Base-by-base conservation (phyloP, 2,329 filamentous ascomycete species). In the Rhinocladiella similis region DNA sequence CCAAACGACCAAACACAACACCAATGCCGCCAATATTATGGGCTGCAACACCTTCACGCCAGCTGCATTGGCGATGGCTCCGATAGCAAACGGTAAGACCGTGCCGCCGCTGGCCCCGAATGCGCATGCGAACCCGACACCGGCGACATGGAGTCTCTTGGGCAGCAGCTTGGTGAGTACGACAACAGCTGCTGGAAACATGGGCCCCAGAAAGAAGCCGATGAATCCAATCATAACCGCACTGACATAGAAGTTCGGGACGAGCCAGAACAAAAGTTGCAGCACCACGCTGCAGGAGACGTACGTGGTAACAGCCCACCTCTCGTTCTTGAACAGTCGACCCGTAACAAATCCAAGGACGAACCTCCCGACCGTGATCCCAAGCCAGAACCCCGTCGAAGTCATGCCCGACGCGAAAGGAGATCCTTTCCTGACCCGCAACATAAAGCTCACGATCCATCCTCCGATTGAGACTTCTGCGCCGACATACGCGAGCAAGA, bases 401-500 rank as follows among this genome's bases (percentile, higher is more conserved):
- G 83, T 84, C 74, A 94, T 83, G 2, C 90, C 90, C 29, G 87
- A 86, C 2, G 85, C 80, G 67, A 94, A 93, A 0, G 84, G 75
- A 18, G 77, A 79, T 1, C 85, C 89, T 36, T 86, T 71, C 14
- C 91, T 82, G 19, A 91, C 85, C 16, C 82, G 77, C 18, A 91
- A 83, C 89, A 96, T 94, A 68, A 95, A 94, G 16, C 50, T 58
- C 49, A 90, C 85, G 60, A 95, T 87, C 90, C 90, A 94, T 14
- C 90, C 90, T 18, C 87, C 87, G 2, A 91, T 75, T 0, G 83
- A 84, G 10, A 77, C 75, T 57, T 96, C 91, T 5, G 83, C 80
- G 3, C 91, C 91, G 0, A 93, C 86, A 66, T 95, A 95, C 7
- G 84, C 83, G 3, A 95, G 80, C 13, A 95, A 75, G 69, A 95